phyloP scores from a whole-genome alignment of 495 filamentous ascomycete species.

The Beverwykella pulmonaria region DNA sequence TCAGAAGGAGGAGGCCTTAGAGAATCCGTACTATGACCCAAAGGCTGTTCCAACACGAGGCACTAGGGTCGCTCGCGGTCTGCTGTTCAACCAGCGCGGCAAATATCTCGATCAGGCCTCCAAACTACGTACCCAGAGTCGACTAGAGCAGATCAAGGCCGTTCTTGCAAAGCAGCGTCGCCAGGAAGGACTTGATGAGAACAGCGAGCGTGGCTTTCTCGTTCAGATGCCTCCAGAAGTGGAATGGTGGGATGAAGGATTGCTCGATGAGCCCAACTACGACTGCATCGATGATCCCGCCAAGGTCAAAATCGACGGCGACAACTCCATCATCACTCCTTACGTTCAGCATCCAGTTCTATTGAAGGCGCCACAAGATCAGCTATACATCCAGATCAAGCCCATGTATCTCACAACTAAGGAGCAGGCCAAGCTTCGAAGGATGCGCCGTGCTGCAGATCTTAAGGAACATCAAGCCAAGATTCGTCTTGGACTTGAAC shows the following conservation, averaged over 20 bases:
- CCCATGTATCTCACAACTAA: conserved; percentile 90
- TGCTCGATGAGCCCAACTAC: conserved; percentile 76
- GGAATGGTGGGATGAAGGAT: conserved; percentile 97
- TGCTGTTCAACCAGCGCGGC: conserved; percentile 93
- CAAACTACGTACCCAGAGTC: conserved; percentile 78
- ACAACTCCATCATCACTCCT: conserved; percentile 81
- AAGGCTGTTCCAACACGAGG: conserved; percentile 63
- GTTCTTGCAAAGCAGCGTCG: conserved; percentile 82
- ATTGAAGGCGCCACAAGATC: conserved; percentile 87
- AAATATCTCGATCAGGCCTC: conserved; percentile 95
- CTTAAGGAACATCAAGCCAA: conserved; percentile 96
- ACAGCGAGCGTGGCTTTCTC: conserved; percentile 84
- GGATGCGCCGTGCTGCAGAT: conserved; percentile 86
- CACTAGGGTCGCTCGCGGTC: conserved; percentile 65
- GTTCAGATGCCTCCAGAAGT: conserved; percentile 81
- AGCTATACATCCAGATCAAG: conserved; percentile 74
- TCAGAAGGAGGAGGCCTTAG: conserved; percentile 61
- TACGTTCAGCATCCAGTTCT: conserved; percentile 95
- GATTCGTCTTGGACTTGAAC: conserved; percentile 84
- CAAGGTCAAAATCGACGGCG: conserved; percentile 71
- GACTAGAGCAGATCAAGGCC: conserved; percentile 89
- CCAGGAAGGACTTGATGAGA: conserved; percentile 88
- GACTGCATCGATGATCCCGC: conserved; percentile 64
- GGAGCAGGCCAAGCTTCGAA: conserved; percentile 87
- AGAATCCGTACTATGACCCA: conserved; percentile 87